Base-by-base conservation (phyloP, 2,329 filamentous ascomycete genomes). In the Sphaerulina musiva region DNA sequence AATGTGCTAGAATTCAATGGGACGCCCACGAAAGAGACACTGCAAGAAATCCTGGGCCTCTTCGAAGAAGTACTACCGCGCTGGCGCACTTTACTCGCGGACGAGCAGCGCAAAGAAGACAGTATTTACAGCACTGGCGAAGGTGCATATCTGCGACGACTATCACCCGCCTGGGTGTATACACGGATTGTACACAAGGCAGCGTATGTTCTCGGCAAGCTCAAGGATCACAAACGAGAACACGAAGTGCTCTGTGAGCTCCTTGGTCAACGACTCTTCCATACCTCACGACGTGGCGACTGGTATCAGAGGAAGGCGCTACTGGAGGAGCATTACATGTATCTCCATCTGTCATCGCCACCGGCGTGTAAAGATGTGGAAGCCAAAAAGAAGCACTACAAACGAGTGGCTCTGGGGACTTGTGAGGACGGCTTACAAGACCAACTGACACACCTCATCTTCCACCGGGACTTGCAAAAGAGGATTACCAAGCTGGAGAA, bases 281-380 rank as follows among this genome's bases (percentile, higher is more conserved):
- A 97, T 64, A 78, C 87, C 42, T 83, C 90, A 1, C 81, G 91
- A 29, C 82, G 93, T 41, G 93, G 93, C 0, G 82, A 84, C 0
- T 98, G 93, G 93, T 97, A 97, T 68, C 91, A 96, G 67, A 87
- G 93, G 17, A 95, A 95, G 71, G 93, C 92, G 1, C 75, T 98
- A 1, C 72, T 98, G 1, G 93, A 98, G 73, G 93, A 98, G 69
- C 90, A 95, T 67, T 97, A 98, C 70, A 91, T 97, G 87, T 79
- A 83, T 65, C 75, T 78, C 4, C 67, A 87, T 5, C 77, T 75
- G 31, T 74, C 79, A 0, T 70, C 69, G 2, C 67, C 67, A 14
- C 39, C 58, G 14, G 72, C 74, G 2, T 75, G 72, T 29, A 74
- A 76, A 40, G 74, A 68, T 39, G 72, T 77, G 12, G 83, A 87